Percentiles rank a stretch among this genome's conserved stretches.
Conservation (phyloP, 2,329 filamentous ascomycete genomes). For the Talaromyces sp. region DNA sequence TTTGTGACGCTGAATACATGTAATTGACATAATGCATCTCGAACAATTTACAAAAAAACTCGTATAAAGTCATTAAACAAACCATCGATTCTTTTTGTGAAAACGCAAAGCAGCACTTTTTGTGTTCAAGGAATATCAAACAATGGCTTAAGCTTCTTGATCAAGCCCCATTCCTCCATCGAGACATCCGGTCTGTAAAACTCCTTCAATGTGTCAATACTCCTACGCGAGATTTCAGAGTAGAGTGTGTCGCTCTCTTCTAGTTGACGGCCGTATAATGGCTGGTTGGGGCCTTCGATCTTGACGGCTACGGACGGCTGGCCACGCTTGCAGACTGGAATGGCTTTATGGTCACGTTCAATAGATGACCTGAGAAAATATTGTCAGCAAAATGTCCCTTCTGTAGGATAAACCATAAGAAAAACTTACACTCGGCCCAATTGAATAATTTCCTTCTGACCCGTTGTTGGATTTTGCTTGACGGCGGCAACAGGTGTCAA, state of each 20-base stretch:
- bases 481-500: constrained; percentile 87
- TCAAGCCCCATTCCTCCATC: constrained; percentile 90
- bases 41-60: neutral
- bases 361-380: constrained; percentile 67
- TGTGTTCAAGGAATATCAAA: constrained; percentile 71
- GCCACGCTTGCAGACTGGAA: constrained; percentile 87
- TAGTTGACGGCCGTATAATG: constrained; percentile 87
- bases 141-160: constrained; percentile 89
- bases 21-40: neutral
- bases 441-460: constrained; percentile 73
- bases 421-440: constrained; percentile 85
- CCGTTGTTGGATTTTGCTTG: constrained; percentile 72
- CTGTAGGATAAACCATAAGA: neutral
- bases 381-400: constrained; percentile 17
- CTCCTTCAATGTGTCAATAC: constrained; percentile 93
- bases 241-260: constrained; percentile 88
- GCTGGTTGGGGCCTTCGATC: constrained; percentile 91
- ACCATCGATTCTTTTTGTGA: neutral
- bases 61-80: neutral
- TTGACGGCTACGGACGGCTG: constrained; percentile 97
- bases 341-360: constrained; percentile 94
- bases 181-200: constrained; percentile 83
- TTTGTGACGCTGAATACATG: neutral
- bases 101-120: neutral
- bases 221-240: constrained; percentile 76